phyloP scores from a whole-genome alignment of 176 grass and related monocot genomes.

The Eragrostis curvula region DNA sequence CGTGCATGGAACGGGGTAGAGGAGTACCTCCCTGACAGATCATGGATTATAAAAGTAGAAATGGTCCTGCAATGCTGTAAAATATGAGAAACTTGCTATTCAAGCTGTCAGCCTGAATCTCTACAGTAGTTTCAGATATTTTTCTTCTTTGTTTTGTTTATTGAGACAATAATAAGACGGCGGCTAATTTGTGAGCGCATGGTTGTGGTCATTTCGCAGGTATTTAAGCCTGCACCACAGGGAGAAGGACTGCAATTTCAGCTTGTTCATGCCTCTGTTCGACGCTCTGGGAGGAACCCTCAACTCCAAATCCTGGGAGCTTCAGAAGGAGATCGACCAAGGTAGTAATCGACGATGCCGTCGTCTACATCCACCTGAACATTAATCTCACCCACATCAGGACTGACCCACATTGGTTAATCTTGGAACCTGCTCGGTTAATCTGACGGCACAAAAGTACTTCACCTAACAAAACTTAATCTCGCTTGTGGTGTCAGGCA shows the following conservation, averaged over 20 bases:
- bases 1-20: no score
- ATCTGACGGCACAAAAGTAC: no score
- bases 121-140: no score
- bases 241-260: conserved; percentile 84
- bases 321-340: conserved; percentile 78
- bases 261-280: conserved; percentile 91
- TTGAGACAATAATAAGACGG: neutral
- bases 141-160: neutral
- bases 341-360: conserved; percentile 20
- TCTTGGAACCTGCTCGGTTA: neutral
- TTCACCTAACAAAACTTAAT: no score
- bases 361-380: neutral
- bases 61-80: neutral
- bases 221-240: conserved; percentile 86
- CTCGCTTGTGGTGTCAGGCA: conserved; percentile 38
- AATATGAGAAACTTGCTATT: neutral
- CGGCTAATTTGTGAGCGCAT: neutral
- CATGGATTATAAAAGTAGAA: neutral
- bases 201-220: conserved; percentile 40
- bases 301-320: conserved; percentile 65
- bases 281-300: conserved; percentile 72
- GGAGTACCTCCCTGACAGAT: no score
- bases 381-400: no score
- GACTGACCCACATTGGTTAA: no score
- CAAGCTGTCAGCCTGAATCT: no score